A percentile compares a stretch with the other conserved stretches of the same genome.
These are phyloP conservation scores for Trichoderma afroharzianum DNA, from an alignment of 2,329 filamentous ascomycete species.

Conservation along the genomic window DNA sequence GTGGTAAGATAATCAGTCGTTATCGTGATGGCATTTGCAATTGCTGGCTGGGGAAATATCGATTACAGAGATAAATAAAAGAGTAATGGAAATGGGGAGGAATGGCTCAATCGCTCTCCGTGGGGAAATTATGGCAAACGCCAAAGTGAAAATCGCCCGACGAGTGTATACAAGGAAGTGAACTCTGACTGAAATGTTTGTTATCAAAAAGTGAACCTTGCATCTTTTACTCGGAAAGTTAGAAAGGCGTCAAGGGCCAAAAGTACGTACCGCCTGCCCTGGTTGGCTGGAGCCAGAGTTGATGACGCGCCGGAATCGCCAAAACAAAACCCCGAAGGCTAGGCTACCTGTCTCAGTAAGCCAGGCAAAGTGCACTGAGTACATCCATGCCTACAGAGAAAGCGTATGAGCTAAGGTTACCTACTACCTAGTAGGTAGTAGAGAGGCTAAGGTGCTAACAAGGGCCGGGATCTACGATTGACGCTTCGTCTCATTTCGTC, in stretches of 20 bases:
- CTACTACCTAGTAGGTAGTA: too few species aligned
- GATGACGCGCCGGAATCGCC: slow-evolving; percentile 20
- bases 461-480: slow-evolving; percentile 15
- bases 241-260: neutral
- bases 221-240: neutral
- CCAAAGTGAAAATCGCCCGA: neutral
- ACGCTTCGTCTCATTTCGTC: slow-evolving; percentile 15
- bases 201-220: slow-evolving; percentile 1
- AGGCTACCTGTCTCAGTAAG: neutral
- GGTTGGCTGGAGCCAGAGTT: neutral
- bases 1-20: neutral
- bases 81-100: neutral
- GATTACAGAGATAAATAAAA: neutral
- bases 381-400: neutral
- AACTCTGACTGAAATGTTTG: neutral
- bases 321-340: slow-evolving; percentile 22
- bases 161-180: neutral
- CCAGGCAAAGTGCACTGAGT: neutral
- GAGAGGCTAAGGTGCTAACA: neutral
- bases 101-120: neutral
- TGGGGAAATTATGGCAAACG: neutral
- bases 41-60: neutral
- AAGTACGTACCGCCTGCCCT: neutral
- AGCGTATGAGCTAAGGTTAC: neutral
- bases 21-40: slow-evolving; percentile 15